Evolutionary conservation across 192 early-diverging fungal species (phyloP).

Genomic region (Pilobolus umbonatus): DNA sequence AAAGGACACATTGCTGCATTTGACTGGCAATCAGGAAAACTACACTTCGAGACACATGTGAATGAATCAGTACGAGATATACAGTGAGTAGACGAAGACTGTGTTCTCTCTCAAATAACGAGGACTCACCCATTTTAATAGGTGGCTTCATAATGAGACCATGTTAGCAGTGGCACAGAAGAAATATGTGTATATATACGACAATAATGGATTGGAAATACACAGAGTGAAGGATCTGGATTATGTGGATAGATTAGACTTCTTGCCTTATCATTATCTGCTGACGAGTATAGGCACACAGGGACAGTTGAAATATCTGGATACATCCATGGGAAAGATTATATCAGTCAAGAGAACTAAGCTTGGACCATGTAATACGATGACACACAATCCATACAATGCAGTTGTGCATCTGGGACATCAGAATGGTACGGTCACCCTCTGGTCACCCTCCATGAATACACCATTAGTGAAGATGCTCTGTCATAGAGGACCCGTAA

Average conservation of each 20-base stretch:
- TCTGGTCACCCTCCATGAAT: slow-evolving; percentile 86
- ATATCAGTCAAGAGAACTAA: slow-evolving; percentile 75
- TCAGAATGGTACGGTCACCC: slow-evolving; percentile 77
- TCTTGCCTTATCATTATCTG: slow-evolving; percentile 91
- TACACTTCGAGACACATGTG: slow-evolving; percentile 80
- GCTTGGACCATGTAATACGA: slow-evolving; percentile 72
- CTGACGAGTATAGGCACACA: slow-evolving; percentile 77
- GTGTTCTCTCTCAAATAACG: not conserved
- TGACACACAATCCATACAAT: slow-evolving; percentile 88
- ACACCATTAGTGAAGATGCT: slow-evolving; percentile 90
- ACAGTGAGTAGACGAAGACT: slow-evolving; percentile 37
- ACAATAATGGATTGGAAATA: slow-evolving; percentile 83
- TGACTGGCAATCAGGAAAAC: slow-evolving; percentile 81
- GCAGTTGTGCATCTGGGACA: slow-evolving; percentile 92
- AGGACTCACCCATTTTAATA: slow-evolving; percentile 16
- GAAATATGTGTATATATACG: slow-evolving; percentile 92
- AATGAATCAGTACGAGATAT: slow-evolving; percentile 90
- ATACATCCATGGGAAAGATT: slow-evolving; percentile 84
- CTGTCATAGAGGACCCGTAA: slow-evolving; percentile 85
- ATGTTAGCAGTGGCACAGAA: slow-evolving; percentile 96
- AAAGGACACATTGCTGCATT: slow-evolving; percentile 89
- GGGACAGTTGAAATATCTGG: slow-evolving; percentile 87
- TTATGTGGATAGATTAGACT: slow-evolving; percentile 80
- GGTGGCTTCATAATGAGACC: slow-evolving; percentile 94
- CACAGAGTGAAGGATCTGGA: slow-evolving; percentile 82